Evolutionary conservation across 1,139 yeast species (phyloP).

Genomic region (Pichia sp.): DNA sequence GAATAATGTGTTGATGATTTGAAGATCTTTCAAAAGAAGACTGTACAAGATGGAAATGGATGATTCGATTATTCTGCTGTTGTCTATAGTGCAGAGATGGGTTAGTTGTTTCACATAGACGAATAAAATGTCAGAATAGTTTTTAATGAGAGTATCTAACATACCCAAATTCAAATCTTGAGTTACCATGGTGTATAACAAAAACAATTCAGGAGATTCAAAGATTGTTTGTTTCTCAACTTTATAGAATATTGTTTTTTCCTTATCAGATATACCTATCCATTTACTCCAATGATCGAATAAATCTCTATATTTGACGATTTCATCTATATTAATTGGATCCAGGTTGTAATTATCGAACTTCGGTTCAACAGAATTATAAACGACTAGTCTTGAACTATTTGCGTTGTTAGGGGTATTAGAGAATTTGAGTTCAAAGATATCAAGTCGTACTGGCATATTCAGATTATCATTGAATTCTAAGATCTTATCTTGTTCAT

Average conservation of each 20-base stretch:
- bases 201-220: slow-evolving; percentile 11
- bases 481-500: slow-evolving; percentile 2
- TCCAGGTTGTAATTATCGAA: not conserved
- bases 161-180: not conserved
- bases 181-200: slow-evolving; percentile 4
- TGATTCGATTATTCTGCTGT: slow-evolving; percentile 7
- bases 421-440: not conserved
- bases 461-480: not conserved
- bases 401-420: not conserved
- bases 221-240: not conserved
- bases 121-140: not conserved
- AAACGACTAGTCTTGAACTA: slow-evolving; percentile 3
- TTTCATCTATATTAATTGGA: not conserved
- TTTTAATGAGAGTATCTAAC: not conserved
- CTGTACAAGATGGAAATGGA: slow-evolving; percentile 8
- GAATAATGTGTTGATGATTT: slow-evolving; percentile 1
- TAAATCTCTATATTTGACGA: not conserved
- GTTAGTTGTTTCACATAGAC: slow-evolving; percentile 7
- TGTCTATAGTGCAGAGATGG: slow-evolving; percentile 4
- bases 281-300: slow-evolving; percentile 3
- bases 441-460: not conserved
- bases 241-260: slow-evolving; percentile 2
- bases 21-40: slow-evolving; percentile 2
- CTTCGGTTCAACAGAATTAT: not conserved
- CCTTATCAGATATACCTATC: slow-evolving; percentile 14